Conservation (phyloP, 345 rosid species). For the Bruguiera parviflora region DNA sequence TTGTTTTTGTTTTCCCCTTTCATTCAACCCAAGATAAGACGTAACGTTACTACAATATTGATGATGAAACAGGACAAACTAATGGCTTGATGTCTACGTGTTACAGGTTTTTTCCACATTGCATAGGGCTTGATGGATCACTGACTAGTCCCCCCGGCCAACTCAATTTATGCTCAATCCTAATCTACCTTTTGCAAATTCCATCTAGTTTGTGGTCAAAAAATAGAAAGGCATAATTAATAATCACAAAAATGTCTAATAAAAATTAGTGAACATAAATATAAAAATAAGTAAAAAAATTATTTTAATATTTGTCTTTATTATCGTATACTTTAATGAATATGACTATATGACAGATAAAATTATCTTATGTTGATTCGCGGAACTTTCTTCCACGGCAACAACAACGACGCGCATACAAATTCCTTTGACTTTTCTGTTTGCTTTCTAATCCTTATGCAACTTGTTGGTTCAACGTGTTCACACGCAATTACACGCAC, state of each 20-base stretch:
- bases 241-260: too few relatives aligned
- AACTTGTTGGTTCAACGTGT: conserved; percentile 21
- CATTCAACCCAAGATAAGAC: not conserved
- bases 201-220: too few relatives aligned
- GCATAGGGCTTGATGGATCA: not conserved
- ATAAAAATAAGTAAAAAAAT: too few relatives aligned
- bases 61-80: not conserved
- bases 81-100: conserved; percentile 19
- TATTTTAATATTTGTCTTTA: too few relatives aligned
- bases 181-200: not conserved
- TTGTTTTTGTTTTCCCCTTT: not conserved
- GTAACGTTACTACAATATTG: not conserved
- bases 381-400: conserved; percentile 29
- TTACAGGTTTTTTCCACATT: not conserved
- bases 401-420: conserved; percentile 5
- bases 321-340: too few relatives aligned
- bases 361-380: not conserved
- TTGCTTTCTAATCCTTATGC: conserved; percentile 13
- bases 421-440: conserved; percentile 11
- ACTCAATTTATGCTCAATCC: not conserved
- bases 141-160: not conserved
- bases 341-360: too few relatives aligned
- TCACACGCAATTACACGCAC: conserved; percentile 13
- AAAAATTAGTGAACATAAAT: too few relatives aligned
- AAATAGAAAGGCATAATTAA: too few relatives aligned